phyloP scores from a whole-genome alignment of 2,329 filamentous ascomycete genomes.

The Thermochaetoides dissita region DNA sequence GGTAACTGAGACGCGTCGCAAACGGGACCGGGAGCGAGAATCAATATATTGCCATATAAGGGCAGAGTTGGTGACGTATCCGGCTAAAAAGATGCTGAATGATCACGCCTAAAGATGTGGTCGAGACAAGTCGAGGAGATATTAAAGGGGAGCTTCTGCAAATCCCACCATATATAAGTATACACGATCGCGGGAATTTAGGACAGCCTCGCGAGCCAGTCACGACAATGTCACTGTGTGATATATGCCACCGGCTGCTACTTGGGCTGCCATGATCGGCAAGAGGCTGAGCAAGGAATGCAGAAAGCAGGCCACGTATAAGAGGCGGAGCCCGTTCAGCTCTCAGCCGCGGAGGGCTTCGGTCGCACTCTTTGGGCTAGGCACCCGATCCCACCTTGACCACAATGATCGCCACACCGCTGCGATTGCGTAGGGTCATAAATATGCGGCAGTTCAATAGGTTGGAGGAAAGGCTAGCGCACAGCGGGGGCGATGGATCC shows the following conservation, averaged over 20 bases:
- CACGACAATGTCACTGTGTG: too few species aligned
- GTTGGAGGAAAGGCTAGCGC: too few species aligned
- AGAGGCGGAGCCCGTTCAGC: constrained; percentile 1
- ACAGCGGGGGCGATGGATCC: too few species aligned
- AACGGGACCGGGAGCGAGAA: constrained; percentile 9
- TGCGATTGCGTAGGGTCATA: constrained; percentile 4
- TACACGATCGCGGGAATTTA: background rate
- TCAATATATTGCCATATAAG: constrained; percentile 18
- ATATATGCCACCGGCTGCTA: too few species aligned
- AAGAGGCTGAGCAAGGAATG: background rate
- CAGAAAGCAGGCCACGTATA: constrained; percentile 3
- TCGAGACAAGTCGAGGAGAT: constrained; percentile 3
- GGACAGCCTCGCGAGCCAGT: too few species aligned
- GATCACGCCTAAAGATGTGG: constrained; percentile 12
- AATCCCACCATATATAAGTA: constrained; percentile 1
- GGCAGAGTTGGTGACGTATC: constrained; percentile 13
- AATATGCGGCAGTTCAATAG: background rate
- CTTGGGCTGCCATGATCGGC: too few species aligned
- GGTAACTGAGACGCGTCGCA: constrained; percentile 1
- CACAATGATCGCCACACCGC: background rate
- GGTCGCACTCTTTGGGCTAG: too few species aligned
- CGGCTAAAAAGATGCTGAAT: constrained; percentile 11
- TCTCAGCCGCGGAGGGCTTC: constrained; percentile 3
- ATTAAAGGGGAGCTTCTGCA: constrained; percentile 3
- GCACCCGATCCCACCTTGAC: too few species aligned